Percentiles rank a stretch among this genome's conserved stretches.
These are phyloP conservation scores for Pouteria glomerata DNA, from an alignment of 148 eudicot genomes.

Conservation along the genomic window DNA sequence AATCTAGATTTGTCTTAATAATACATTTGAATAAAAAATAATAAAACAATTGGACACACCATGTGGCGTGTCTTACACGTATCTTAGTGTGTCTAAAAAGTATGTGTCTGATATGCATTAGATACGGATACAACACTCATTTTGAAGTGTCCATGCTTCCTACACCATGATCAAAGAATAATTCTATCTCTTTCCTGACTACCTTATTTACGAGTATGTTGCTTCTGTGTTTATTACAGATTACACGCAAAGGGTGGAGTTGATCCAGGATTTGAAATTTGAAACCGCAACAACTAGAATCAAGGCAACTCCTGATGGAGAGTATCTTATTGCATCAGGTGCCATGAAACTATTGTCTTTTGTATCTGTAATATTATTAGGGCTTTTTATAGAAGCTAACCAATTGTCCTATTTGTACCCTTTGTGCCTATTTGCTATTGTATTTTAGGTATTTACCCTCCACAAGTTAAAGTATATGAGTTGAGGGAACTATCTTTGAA, in stretches of 20 bases:
- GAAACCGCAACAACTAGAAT: conserved; percentile 86
- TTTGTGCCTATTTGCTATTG: not conserved
- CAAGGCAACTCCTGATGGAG: conserved; percentile 93
- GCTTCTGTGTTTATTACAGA: conserved; percentile 31
- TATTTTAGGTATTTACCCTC: conserved; percentile 82
- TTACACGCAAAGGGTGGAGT: conserved; percentile 70
- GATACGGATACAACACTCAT: too few species aligned
- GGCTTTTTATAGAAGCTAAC: not conserved
- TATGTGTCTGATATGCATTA: too few species aligned
- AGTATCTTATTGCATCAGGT: conserved; percentile 95
- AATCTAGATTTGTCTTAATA: too few species aligned
- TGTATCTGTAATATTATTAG: not conserved
- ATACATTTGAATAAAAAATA: too few species aligned
- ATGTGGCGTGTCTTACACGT: too few species aligned
- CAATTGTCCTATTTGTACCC: not conserved
- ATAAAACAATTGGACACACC: too few species aligned
- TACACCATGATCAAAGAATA: too few species aligned
- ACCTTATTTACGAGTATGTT: not conserved
- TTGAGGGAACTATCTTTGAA: conserved; percentile 75
- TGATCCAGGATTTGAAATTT: conserved; percentile 80
- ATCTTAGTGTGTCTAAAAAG: too few species aligned
- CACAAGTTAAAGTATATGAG: conserved; percentile 93
- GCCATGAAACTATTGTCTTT: not conserved
- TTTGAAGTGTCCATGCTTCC: too few species aligned
- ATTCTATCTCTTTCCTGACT: not conserved